These are phyloP conservation scores for Hymenoscyphus salicellus DNA, from an alignment of 2,329 filamentous ascomycete genomes.

Conservation along the genomic window DNA sequence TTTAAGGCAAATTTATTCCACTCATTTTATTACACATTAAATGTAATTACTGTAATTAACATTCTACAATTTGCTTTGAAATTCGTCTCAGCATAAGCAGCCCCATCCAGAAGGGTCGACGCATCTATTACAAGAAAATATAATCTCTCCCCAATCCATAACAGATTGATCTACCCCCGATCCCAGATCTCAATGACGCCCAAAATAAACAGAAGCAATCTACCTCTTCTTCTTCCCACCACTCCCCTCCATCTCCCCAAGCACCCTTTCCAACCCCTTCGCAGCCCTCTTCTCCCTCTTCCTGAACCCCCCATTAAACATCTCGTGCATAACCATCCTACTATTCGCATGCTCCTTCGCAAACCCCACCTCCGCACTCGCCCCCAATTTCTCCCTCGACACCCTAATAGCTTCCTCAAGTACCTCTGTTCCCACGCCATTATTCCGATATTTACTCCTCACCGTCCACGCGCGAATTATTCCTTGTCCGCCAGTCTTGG, in stretches of 20 bases:
- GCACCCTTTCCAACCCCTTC: slow-evolving; percentile 48
- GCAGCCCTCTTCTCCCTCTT: slow-evolving; percentile 57
- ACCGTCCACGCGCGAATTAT: slow-evolving; percentile 84
- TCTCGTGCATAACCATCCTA: slow-evolving; percentile 55
- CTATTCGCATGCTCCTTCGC: slow-evolving; percentile 76
- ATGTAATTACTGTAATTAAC: no score
- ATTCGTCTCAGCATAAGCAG: no score
- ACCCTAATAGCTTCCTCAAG: slow-evolving; percentile 69
- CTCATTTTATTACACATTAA: no score
- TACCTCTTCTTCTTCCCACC: neutral
- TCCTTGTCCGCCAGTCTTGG: slow-evolving; percentile 58
- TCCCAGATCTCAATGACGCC: no score
- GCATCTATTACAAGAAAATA: no score
- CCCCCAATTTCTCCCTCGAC: slow-evolving; percentile 66
- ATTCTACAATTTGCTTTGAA: no score
- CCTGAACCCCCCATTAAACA: slow-evolving; percentile 62
- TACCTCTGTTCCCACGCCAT: slow-evolving; percentile 69
- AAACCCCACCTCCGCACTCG: slow-evolving; percentile 67
- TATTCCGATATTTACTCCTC: slow-evolving; percentile 62
- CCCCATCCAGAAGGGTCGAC: no score
- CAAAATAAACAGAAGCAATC: neutral
- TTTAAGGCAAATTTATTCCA: no score
- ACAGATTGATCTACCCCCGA: no score
- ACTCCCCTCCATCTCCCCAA: neutral
- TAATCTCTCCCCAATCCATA: no score